Percentiles rank a stretch among this genome's conserved stretches.
Evolutionary conservation across 2,329 filamentous ascomycete genomes (phyloP).

Genomic region (Sarocladium oryzae): DNA sequence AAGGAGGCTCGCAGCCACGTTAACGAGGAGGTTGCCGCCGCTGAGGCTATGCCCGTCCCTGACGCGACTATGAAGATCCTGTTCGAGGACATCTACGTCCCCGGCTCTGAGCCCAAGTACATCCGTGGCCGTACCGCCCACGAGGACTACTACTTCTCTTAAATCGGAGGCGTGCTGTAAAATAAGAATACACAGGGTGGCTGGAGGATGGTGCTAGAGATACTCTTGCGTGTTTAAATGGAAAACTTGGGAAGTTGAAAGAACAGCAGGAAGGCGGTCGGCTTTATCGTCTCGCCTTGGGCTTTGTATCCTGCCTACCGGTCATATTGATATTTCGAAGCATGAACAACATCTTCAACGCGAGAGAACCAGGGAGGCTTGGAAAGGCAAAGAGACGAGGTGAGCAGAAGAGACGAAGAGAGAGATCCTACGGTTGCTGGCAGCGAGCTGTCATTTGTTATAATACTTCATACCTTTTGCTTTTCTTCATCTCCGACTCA

Average conservation of each 20-base stretch:
- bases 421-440: slow-evolving; percentile 1
- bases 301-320: background rate
- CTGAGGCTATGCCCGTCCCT: slow-evolving; percentile 80
- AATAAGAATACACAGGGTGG: background rate
- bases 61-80: slow-evolving; percentile 76
- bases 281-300: too few species aligned
- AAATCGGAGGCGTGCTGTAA: background rate
- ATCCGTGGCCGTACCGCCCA: slow-evolving; percentile 82
- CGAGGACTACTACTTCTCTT: slow-evolving; percentile 87
- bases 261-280: background rate
- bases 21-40: slow-evolving; percentile 81
- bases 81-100: slow-evolving; percentile 94
- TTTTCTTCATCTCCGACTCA: background rate
- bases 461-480: slow-evolving; percentile 2
- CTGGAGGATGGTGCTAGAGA: background rate
- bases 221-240: background rate
- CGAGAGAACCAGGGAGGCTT: too few species aligned
- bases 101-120: slow-evolving; percentile 79
- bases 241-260: background rate
- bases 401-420: background rate
- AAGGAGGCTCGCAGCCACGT: slow-evolving; percentile 84
- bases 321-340: slow-evolving; percentile 2
- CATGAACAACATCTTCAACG: background rate
- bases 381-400: background rate
- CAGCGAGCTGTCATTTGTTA: slow-evolving; percentile 1